These are phyloP conservation scores for Xanthoceras sorbifolium DNA, from an alignment of 345 rosid species.

Conservation along the genomic window DNA sequence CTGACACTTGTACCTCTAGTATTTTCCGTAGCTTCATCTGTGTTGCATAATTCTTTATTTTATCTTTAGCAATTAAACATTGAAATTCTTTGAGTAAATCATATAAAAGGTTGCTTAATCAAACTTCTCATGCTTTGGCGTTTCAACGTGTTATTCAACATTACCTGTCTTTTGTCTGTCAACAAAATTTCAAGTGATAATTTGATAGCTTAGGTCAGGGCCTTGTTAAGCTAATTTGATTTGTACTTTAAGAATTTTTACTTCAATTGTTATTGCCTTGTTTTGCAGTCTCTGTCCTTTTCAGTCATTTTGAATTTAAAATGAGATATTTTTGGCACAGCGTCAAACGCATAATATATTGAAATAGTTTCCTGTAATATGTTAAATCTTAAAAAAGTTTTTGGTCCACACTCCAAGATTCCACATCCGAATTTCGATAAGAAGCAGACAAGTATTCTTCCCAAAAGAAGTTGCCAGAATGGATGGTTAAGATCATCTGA, in stretches of 20 bases:
- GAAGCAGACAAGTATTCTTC: not conserved
- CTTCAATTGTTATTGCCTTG: not conserved
- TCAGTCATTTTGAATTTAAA: not conserved
- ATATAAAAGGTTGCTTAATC: no score
- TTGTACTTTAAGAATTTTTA: not conserved
- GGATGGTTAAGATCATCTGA: constrained; percentile 15
- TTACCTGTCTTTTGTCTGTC: no score
- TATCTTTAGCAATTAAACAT: no score
- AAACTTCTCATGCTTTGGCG: not conserved
- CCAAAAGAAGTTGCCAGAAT: constrained; percentile 8
- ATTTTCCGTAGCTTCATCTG: not conserved
- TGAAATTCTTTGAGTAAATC: not conserved
- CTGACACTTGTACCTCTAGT: not conserved
- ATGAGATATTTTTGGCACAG: not conserved
- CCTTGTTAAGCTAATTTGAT: not conserved
- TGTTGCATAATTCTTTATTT: no score
- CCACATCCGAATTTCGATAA: not conserved
- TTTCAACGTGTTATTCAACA: not conserved
- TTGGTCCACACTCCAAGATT: constrained; percentile 7
- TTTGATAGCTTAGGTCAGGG: no score
- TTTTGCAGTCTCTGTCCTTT: not conserved
- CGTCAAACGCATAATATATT: not conserved
- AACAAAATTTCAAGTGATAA: no score
- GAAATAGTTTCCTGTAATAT: not conserved
- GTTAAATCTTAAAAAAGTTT: not conserved